Evolutionary conservation across 1,284 basidiomycete genomes (phyloP).

Genomic region (Gastroboletus turbinatus): DNA sequence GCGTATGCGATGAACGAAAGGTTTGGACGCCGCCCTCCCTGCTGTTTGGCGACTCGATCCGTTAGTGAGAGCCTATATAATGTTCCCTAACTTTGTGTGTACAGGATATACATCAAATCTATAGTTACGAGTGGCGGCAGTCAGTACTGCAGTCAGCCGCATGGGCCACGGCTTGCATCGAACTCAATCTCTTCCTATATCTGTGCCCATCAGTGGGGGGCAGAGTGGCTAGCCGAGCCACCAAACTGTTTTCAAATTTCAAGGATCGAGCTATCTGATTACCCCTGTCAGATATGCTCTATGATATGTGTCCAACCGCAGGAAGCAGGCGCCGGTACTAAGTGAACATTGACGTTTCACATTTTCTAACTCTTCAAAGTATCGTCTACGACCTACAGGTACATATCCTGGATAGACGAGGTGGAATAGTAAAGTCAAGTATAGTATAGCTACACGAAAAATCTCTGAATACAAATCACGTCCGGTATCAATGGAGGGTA

Average conservation of each 20-base stretch:
- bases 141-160: neutral
- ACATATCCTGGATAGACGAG: neutral
- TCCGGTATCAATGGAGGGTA: neutral
- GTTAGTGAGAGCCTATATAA: no score
- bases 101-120: conserved; percentile 1
- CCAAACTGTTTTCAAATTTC: neutral
- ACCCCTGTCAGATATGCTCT: neutral
- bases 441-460: conserved; percentile 9
- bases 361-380: neutral
- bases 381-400: neutral
- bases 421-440: neutral
- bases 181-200: neutral
- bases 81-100: neutral
- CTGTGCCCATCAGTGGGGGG: neutral
- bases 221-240: no score
- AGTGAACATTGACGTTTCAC: neutral
- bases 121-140: neutral
- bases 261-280: neutral
- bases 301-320: neutral
- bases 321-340: no score
- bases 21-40: neutral
- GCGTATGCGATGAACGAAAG: neutral
- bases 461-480: neutral
- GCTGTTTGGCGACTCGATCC: neutral
- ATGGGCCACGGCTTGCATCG: neutral